A percentile compares a stretch with the other conserved stretches of the same genome.
These are phyloP conservation scores for Beauveria varroae DNA, from an alignment of 2,329 filamentous ascomycete genomes.

Conservation along the genomic window DNA sequence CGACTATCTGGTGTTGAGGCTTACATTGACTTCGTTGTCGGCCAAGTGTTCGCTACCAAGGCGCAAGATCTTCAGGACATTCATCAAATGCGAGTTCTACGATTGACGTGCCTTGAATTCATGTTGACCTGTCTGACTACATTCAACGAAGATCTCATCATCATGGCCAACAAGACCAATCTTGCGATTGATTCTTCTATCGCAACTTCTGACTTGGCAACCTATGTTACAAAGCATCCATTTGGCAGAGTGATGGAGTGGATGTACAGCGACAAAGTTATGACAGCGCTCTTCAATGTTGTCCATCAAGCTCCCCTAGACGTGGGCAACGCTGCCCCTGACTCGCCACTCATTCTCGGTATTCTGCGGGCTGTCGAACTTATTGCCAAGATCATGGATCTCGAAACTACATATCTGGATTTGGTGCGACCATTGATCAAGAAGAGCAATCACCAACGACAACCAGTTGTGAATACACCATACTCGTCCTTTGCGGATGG, in stretches of 20 bases:
- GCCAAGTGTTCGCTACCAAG: slow-evolving; percentile 64
- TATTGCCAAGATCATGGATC: slow-evolving; percentile 71
- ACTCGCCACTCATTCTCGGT: slow-evolving; percentile 75
- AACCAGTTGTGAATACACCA: slow-evolving; percentile 57
- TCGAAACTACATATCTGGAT: slow-evolving; percentile 87
- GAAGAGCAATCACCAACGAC: slow-evolving; percentile 51
- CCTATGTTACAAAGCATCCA: slow-evolving; percentile 82
- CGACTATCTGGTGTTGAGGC: slow-evolving; percentile 78
- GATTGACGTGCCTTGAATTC: slow-evolving; percentile 77
- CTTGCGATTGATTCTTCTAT: slow-evolving; percentile 70
- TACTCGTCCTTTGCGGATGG: slow-evolving; percentile 91
- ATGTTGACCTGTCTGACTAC: slow-evolving; percentile 69
- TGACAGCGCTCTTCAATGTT: slow-evolving; percentile 68
- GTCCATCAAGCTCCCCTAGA: slow-evolving; percentile 69
- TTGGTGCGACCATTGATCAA: slow-evolving; percentile 76
- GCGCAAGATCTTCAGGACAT: slow-evolving; percentile 57
- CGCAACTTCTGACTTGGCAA: slow-evolving; percentile 62
- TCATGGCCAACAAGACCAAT: slow-evolving; percentile 72
- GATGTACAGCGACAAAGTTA: slow-evolving; percentile 90
- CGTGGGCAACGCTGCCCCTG: slow-evolving; percentile 62
- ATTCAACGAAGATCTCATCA: slow-evolving; percentile 91
- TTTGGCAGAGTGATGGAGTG: slow-evolving; percentile 96
- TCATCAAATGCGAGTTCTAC: slow-evolving; percentile 64
- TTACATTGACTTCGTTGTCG: slow-evolving; percentile 86
- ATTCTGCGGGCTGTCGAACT: slow-evolving; percentile 77